These are phyloP conservation scores for Moniliophthora roreri DNA, from an alignment of 1,284 basidiomycete genomes.

Conservation along the genomic window DNA sequence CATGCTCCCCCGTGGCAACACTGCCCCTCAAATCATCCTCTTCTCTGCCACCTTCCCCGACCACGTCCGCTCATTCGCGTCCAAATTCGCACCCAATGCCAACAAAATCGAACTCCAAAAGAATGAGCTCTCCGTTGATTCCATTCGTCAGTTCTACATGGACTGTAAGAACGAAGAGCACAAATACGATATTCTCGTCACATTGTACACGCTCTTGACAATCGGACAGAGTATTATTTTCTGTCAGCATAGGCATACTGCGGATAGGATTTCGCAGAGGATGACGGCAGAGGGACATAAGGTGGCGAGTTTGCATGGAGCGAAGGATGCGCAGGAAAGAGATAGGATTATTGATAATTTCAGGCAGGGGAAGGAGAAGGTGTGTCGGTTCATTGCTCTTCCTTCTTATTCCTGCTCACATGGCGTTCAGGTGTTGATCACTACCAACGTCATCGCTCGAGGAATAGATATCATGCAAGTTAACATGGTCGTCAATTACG, in stretches of 20 bases:
- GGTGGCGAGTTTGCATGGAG: slow-evolving; percentile 94
- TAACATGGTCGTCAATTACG: slow-evolving; percentile 99
- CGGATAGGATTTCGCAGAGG: slow-evolving; percentile 88
- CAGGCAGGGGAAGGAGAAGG: slow-evolving; percentile 95
- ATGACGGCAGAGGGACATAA: slow-evolving; percentile 96
- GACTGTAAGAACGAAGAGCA: slow-evolving; percentile 87
- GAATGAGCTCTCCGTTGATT: slow-evolving; percentile 93
- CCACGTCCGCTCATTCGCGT: slow-evolving; percentile 86
- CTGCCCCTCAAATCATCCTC: slow-evolving; percentile 81
- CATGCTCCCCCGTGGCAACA: slow-evolving; percentile 59
- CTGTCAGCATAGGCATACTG: slow-evolving; percentile 89
- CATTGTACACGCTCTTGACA: slow-evolving; percentile 88
- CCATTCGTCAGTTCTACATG: slow-evolving; percentile 98
- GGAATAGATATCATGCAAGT: slow-evolving; percentile 99
- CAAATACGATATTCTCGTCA: slow-evolving; percentile 96
- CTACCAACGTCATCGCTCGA: slow-evolving; percentile 97
- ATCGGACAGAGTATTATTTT: slow-evolving; percentile 99
- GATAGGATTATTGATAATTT: slow-evolving; percentile 94
- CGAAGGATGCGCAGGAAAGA: slow-evolving; percentile 87
- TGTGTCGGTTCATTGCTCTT: slow-evolving; percentile 29
- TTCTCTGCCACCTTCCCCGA: slow-evolving; percentile 99
- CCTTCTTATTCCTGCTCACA: background rate
- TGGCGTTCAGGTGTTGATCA: slow-evolving; percentile 69
- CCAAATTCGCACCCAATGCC: slow-evolving; percentile 89
- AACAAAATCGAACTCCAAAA: slow-evolving; percentile 97